Base-by-base conservation (phyloP, 2,329 filamentous ascomycete genomes). In the Periconia macrospinosa region DNA sequence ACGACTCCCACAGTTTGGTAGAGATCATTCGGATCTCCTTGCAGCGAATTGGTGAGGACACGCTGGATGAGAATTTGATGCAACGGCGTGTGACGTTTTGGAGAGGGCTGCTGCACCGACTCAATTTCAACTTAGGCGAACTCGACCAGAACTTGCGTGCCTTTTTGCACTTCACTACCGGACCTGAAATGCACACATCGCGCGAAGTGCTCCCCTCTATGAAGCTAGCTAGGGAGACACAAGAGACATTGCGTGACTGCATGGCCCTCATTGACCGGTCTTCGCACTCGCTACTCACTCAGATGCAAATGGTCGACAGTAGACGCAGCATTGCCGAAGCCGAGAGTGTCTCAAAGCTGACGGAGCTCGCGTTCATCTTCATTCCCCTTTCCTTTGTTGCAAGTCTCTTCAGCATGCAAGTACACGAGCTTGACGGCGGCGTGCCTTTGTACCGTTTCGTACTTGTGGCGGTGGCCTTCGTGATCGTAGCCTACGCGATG, bases 201-300 rank as follows among this genome's bases (percentile, higher is more conserved):
- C 52, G 23, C 11, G 23, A 3, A 6, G 41, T 51, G 7, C 37
- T 53, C n/a, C 46, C 47, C 14, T 56, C 57, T 7, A 45, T 52
- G 30, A 55, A 56, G 43, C 45, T 55, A 13, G 54, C 48, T 18
- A 52, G 46, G 44, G 41, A 47, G 18, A 59, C 52, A 2, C 40
- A 37, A 23, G 35, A 56, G 19, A 47, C 40, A n/a, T 23, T 55
- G 17, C 52, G 50, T 10, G 45, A 27, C 19, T 58, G 58, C 42
- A 55, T 61, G 17, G 54, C 53, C 1, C 48, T 58, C 6, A 57
- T 69, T 15, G 64, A 67, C 6, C 60, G 64, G 6, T 59, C 65
- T 30, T 62, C 63, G 33, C 60, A 54, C 20, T 66, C 70, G 5
- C 49, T 77, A 6, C 72, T 72, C 30, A 71, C 74, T 3, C 75